These are phyloP conservation scores for Aspergillus ochraceus DNA, from an alignment of 2,329 filamentous ascomycete genomes.

Conservation along the genomic window DNA sequence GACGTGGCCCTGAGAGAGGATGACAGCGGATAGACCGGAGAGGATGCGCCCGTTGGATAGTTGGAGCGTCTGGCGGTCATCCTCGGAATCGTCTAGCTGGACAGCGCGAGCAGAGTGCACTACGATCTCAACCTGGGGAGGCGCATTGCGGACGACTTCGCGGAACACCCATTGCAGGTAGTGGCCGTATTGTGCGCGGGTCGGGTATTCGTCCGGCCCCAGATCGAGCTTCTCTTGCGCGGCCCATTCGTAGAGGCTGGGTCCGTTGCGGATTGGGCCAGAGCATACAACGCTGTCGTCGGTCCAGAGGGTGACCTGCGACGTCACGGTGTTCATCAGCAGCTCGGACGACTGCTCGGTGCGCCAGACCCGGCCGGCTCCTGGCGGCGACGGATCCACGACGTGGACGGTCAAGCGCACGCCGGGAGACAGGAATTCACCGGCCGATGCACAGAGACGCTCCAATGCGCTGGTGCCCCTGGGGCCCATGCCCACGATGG, in stretches of 20 bases:
- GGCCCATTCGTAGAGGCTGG: not conserved
- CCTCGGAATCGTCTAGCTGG: not conserved
- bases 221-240: not conserved
- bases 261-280: not conserved
- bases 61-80: not conserved
- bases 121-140: not conserved
- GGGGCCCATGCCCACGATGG: not conserved
- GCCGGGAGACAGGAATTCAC: not conserved
- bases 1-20: too few species aligned
- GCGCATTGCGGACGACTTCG: not conserved
- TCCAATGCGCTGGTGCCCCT: not conserved
- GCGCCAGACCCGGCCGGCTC: slow-evolving; percentile 1
- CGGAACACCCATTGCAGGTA: not conserved
- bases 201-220: not conserved
- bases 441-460: not conserved
- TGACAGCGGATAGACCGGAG: too few species aligned
- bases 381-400: slow-evolving; percentile 1
- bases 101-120: not conserved
- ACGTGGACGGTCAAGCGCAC: slow-evolving; percentile 1
- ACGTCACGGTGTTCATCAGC: slow-evolving; percentile 4
- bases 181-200: not conserved
- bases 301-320: not conserved
- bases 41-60: too few species aligned
- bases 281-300: not conserved
- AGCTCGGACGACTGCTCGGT: slow-evolving; percentile 1